Evolutionary conservation across 257 asterid species (phyloP).

Genomic region (Nicotiana otophora): DNA sequence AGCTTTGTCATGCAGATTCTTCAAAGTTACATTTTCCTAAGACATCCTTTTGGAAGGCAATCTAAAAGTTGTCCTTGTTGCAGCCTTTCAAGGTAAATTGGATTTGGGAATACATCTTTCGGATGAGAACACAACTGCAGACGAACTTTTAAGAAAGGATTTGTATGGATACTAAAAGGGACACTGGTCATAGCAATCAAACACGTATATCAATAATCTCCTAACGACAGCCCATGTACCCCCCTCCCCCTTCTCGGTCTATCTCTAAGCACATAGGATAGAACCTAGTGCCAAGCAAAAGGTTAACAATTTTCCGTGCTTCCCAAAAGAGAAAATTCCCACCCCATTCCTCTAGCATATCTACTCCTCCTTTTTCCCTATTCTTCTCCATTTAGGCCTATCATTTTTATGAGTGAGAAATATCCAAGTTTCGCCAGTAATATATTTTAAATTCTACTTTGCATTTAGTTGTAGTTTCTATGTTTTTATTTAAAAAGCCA

Average conservation of each 20-base stretch:
- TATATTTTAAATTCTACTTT: background rate
- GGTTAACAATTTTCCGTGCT: background rate
- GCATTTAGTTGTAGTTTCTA: background rate
- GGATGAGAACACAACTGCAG: background rate
- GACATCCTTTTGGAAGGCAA: too few species aligned
- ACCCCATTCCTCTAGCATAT: background rate
- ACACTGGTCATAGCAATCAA: too few species aligned
- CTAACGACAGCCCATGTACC: too few species aligned
- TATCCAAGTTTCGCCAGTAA: background rate
- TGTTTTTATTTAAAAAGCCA: background rate
- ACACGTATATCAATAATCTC: too few species aligned
- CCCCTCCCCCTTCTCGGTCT: background rate
- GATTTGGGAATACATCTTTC: background rate
- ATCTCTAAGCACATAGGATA: background rate
- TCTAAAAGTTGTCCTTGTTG: too few species aligned
- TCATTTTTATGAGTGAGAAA: background rate
- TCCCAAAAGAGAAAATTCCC: background rate
- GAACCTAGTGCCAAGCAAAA: background rate
- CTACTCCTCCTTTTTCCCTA: background rate
- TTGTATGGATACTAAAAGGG: too few species aligned
- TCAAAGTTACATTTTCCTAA: too few species aligned
- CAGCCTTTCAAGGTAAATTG: too few species aligned
- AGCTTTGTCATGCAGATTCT: too few species aligned
- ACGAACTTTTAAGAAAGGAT: background rate
- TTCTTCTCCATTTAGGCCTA: background rate